Percentiles rank a stretch among this genome's conserved stretches.
These are phyloP conservation scores for Cucurbita moschata DNA, from an alignment of 306 rosid genomes.

Conservation along the genomic window DNA sequence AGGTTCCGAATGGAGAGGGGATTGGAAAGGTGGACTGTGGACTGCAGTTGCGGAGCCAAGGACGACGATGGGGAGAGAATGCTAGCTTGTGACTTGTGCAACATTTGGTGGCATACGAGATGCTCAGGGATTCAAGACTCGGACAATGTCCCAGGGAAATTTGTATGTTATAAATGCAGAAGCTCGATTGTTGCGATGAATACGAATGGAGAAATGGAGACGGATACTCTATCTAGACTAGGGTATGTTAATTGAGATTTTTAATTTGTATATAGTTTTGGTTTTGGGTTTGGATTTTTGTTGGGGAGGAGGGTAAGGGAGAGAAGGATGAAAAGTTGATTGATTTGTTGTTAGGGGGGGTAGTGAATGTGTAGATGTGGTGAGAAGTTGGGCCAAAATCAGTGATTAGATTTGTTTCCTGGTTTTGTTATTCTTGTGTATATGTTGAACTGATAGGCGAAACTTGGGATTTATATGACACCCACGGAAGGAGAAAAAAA, in stretches of 20 bases:
- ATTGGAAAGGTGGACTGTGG: slow-evolving; percentile 88
- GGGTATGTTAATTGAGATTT: background rate
- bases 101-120: slow-evolving; percentile 84
- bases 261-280: background rate
- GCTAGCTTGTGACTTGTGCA: slow-evolving; percentile 80
- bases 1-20: slow-evolving; percentile 88
- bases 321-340: background rate
- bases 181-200: background rate
- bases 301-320: background rate
- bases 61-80: slow-evolving; percentile 97
- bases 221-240: background rate
- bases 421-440: too few relatives aligned
- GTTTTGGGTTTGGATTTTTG: background rate
- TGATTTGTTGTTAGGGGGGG: background rate
- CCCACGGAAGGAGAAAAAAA: too few relatives aligned
- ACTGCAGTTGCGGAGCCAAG: slow-evolving; percentile 80
- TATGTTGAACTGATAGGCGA: too few relatives aligned
- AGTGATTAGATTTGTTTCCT: background rate
- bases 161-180: slow-evolving; percentile 55
- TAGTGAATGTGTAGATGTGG: slow-evolving; percentile 2
- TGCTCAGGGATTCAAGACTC: slow-evolving; percentile 63
- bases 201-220: background rate
- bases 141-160: slow-evolving; percentile 52
- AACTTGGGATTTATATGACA: too few relatives aligned
- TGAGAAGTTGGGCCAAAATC: background rate